Conservation (phyloP, 768 basidiomycete species). For the Artomyces pyxidatus region DNA sequence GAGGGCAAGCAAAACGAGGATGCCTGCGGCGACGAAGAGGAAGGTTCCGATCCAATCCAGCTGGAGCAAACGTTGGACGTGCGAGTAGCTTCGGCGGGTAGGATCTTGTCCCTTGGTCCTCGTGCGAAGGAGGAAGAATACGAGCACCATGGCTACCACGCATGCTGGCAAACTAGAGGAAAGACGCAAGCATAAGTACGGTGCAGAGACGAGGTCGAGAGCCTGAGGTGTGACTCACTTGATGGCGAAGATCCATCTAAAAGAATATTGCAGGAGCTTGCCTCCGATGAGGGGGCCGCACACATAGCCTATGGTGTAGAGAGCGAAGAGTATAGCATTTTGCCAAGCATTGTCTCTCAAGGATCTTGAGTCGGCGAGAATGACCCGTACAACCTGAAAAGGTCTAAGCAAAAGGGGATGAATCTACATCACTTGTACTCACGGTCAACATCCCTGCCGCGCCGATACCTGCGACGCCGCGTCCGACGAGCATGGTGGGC, state of each 20-base stretch:
- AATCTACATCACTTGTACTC: slow-evolving; percentile 1
- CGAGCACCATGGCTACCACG: slow-evolving; percentile 29
- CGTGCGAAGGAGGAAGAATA: slow-evolving; percentile 35
- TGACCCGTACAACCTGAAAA: slow-evolving; percentile 26
- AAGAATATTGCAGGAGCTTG: slow-evolving; percentile 29
- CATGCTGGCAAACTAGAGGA: slow-evolving; percentile 31
- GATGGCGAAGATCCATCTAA: slow-evolving; percentile 50
- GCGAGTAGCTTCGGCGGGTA: slow-evolving; percentile 7
- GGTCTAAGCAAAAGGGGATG: slow-evolving; percentile 6
- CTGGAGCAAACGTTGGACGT: slow-evolving; percentile 19
- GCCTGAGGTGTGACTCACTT: slow-evolving; percentile 32
- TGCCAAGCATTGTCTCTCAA: slow-evolving; percentile 37
- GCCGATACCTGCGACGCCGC: slow-evolving; percentile 42
- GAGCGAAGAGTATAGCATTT: slow-evolving; percentile 31
- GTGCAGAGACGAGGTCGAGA: too few species aligned
- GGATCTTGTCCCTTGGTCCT: slow-evolving; percentile 18
- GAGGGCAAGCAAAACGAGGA: slow-evolving; percentile 41
- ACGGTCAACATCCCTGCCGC: slow-evolving; percentile 36
- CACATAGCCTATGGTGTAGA: slow-evolving; percentile 36
- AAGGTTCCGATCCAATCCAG: slow-evolving; percentile 42
- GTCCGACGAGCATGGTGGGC: slow-evolving; percentile 35
- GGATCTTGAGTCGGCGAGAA: slow-evolving; percentile 36
- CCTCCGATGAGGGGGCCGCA: slow-evolving; percentile 40
- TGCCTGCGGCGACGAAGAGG: slow-evolving; percentile 35
- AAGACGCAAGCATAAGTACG: neutral